Base-by-base conservation (phyloP, 768 basidiomycete species). In the Macrolepiota dolichaula region DNA sequence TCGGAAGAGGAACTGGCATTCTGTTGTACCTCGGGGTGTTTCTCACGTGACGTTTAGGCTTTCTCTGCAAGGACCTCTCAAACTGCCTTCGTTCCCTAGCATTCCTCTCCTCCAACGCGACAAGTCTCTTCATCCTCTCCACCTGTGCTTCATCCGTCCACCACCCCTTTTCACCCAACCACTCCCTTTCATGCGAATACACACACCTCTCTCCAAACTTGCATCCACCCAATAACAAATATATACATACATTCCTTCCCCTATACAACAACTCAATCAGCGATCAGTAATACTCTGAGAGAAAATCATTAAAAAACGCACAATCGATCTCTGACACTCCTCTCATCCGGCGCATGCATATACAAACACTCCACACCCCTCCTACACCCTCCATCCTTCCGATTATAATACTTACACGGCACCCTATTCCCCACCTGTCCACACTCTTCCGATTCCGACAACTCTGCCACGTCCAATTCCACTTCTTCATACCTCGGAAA, bases 371-470 rank as follows among this genome's bases (percentile, higher is more conserved):
- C 37, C 2, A n/a, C 56, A 1, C 80, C 81, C 25, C 73, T 70
- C 19, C 38, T 62, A 63, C 83, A 85, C 1, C 77, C 79, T 7
- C 68, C 71, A 42, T 32, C 51, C 19, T 52, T 51, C 24, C 77
- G 82, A 47, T 86, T 84, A 66, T 85, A 83, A 67, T 78, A 81
- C 54, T 78, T 76, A 68, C 84, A 86, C 0, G 84, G 77, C 1
- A 74, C 70, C 0, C 70, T 69, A 58, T 80, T 82, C 5, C 83
- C 85, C 0, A 59, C 61, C 62, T 85, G 83, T 19, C 68, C 65
- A 63, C 72, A 82, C 65, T 86, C 85, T 35, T 79, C 80, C n/a
- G 81, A 79, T 63, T 85, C 83, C 0, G 80, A 83, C 35, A 77
- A 73, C 0, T 70, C 70, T 35, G 72, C 76, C 22, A 74, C 65